Evolutionary conservation across 257 asterid genomes (phyloP), one percentile per base, ranked within the genome.

Genomic region (Solanum rostratum): DNA sequence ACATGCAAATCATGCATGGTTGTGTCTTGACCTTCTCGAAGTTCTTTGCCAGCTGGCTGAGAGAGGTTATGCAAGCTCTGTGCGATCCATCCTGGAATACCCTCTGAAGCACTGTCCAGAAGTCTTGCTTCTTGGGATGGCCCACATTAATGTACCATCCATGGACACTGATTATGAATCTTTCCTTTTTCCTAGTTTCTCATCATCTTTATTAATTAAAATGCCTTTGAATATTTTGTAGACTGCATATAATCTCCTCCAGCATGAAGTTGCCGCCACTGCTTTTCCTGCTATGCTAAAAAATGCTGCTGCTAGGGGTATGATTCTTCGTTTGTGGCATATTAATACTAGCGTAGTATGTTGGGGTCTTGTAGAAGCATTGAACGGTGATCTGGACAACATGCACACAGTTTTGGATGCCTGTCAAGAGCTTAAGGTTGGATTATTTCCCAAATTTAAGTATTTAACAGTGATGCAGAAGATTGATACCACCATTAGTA

Each of bases 221-320:
- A 71, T 84, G 87, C 86, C 52, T 70, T 85, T 30, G 45, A 83
- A 71, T 84, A 71, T 83, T 83, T 37, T 90, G 93, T 95, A 97
- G 99, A 94, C 99, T 85, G 90, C 97, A 62, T 97, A 95, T 87
- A 93, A 92, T 89, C 99, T 97, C 81, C 90, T 95, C 84, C 97
- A 91, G 88, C 86, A 88, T 43, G 99, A 97, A 88, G 95, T 95
- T 73, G 89, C 95, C 71, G 88, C 97, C 18, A 90, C 93, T 82
- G 91, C 92, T 69, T 87, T 97, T 69, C 94, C 97, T 10, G 37
- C 85, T 84, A 87, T 93, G 79, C 86, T 94, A 7, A 92, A 91
- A 84, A 91, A 83, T 88, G 53, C 91, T 53, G 86, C 88, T 15
- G 92, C 89, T 45, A 90, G 85, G 74, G 84, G 88, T 84, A 84